Evolutionary conservation across 495 filamentous ascomycete species (phyloP).

Genomic region (Penicillium pulvis): DNA sequence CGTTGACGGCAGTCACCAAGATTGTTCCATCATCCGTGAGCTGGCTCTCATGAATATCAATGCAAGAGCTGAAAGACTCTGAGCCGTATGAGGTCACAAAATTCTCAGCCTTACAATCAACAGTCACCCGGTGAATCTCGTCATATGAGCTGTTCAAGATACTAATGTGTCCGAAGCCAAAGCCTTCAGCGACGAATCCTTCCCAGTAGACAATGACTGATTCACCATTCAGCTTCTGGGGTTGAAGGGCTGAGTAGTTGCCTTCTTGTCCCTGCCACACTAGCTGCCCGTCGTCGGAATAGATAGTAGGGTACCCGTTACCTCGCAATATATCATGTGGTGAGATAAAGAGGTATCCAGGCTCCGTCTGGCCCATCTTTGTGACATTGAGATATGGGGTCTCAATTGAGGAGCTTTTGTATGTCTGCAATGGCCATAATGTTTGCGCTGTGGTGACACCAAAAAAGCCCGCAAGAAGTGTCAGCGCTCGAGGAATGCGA

Average conservation of each 20-base stretch:
- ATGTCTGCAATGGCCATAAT: constrained; percentile 24
- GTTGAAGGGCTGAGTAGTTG: constrained; percentile 23
- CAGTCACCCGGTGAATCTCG: constrained; percentile 35
- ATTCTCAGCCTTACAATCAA: constrained; percentile 18
- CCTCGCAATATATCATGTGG: constrained; percentile 14
- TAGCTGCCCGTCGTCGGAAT: constrained; percentile 30
- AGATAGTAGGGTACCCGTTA: constrained; percentile 22
- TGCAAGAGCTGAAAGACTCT: constrained; percentile 23
- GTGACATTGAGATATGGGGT: constrained; percentile 30
- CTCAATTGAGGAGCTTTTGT: constrained; percentile 25
- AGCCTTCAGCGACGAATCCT: constrained; percentile 15
- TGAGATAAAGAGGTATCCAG: constrained; percentile 27
- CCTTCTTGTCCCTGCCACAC: constrained; percentile 27
- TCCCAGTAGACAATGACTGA: constrained; percentile 32
- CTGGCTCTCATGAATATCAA: constrained; percentile 46
- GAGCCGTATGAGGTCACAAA: constrained; percentile 27
- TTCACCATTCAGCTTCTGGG: constrained; percentile 27
- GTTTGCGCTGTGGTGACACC: not conserved
- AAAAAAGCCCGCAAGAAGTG: not conserved
- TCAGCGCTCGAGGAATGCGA: not conserved
- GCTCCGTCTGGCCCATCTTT: constrained; percentile 30
- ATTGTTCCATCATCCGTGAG: constrained; percentile 49
- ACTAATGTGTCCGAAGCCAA: constrained; percentile 36
- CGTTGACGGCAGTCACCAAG: constrained; percentile 54
- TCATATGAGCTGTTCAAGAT: constrained; percentile 49